phyloP scores from a whole-genome alignment of 2,329 filamentous ascomycete species.

The Colletotrichum scovillei region DNA sequence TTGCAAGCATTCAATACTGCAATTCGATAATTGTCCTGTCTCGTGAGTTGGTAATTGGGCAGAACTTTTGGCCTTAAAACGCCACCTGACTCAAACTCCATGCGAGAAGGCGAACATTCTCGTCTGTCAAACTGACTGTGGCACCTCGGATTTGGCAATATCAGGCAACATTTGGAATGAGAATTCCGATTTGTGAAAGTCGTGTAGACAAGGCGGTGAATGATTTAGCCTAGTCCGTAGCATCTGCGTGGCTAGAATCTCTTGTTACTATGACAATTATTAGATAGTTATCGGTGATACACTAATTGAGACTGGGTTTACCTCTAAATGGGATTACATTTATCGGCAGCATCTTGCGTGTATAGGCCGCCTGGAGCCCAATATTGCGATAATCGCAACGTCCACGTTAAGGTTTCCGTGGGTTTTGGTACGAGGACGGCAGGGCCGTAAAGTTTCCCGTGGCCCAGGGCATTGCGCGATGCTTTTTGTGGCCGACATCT shows the following conservation, averaged over 20 bases:
- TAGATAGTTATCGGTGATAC: not conserved
- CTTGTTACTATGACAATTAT: not conserved
- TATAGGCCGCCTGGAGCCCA: not conserved
- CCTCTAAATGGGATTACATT: not conserved
- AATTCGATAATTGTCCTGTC: not conserved
- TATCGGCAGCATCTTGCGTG: not conserved
- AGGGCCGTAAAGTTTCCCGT: not conserved
- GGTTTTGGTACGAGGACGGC: not conserved
- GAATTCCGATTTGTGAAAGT: not conserved
- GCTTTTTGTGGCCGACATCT: constrained; percentile 10
- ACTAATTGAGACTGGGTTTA: not conserved
- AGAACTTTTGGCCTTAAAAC: not conserved
- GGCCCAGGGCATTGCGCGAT: not conserved
- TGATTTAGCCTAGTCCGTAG: not conserved
- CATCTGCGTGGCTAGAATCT: no score
- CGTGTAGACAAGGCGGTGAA: not conserved
- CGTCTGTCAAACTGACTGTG: not conserved
- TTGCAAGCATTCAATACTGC: not conserved
- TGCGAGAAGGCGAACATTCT: not conserved
- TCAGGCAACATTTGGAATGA: not conserved
- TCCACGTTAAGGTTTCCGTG: not conserved
- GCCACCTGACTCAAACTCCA: not conserved
- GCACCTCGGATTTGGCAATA: not conserved
- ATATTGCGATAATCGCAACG: not conserved
- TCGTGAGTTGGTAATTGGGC: not conserved